Evolutionary conservation across 768 basidiomycete genomes (phyloP), one percentile per base, ranked within the genome.

Genomic region (Botryobasidium botryosum): DNA sequence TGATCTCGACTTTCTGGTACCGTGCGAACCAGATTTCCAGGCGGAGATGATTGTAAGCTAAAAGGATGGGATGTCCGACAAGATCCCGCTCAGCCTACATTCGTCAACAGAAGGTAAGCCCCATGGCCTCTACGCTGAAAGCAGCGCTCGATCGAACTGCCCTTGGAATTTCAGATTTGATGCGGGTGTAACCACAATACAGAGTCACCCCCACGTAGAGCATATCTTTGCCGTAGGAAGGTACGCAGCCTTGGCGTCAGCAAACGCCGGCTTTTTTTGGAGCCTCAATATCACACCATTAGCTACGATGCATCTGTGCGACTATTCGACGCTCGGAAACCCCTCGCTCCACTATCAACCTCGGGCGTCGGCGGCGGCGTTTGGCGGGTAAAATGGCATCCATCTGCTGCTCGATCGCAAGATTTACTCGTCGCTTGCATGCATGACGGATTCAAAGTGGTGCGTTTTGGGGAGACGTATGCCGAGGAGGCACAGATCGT

Each of bases 371-470:
- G 86, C 8, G 94, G 94, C 10, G 94, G 94, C 2, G 83, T 76
- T 8, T 99, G 94, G 94, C 72, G 94, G 15, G 77, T 87, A 47
- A 90, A 92, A 59, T 99, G 90, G 87, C 88, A 97, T 61, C 88
- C 91, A 5, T 71, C 70, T 4, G 51, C 67, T 2, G 52, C 56
- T n/a, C 70, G 88, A 36, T 71, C 68, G 50, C 55, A 70, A 29
- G 83, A 91, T 55, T 67, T 97, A 2, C 70, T 96, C 17, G 75
- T 88, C n/a, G 94, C 91, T 0, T 88, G 84, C 56, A 99, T 97
- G 94, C 91, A 92, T 56, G 88, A 88, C 50, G 91, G 92, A 7
- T 91, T 87, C 70, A 94, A 94, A 57, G 67, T 92, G 5, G 59
- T 88, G 37, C 65, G 60, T 2, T 74, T 84, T 47, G 47, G 20